These are phyloP conservation scores for Pigoraptor vietnamica DNA, from an alignment of 78 protist species.

Conservation along the genomic window DNA sequence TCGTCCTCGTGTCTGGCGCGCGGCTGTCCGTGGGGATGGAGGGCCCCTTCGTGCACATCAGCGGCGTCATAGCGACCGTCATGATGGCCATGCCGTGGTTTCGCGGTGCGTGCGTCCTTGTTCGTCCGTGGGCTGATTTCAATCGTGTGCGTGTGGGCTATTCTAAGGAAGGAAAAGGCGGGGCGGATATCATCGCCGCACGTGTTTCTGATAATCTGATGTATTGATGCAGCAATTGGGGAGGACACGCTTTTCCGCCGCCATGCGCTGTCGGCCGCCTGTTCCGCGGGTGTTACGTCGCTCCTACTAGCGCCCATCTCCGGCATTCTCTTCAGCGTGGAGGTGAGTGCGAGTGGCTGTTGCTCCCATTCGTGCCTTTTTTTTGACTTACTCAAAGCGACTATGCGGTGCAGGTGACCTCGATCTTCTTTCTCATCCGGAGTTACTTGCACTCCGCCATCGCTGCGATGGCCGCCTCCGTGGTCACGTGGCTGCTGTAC, in stretches of 20 bases:
- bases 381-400: no score
- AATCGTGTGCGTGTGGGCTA: background rate
- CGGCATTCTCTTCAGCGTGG: slow-evolving; percentile 50
- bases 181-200: background rate
- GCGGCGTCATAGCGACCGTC: background rate
- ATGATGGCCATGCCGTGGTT: background rate
- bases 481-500: background rate
- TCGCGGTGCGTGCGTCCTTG: background rate
- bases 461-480: background rate
- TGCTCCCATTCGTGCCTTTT: no score
- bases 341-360: no score
- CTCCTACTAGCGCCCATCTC: slow-evolving; percentile 61
- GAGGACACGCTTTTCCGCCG: background rate
- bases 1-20: slow-evolving; percentile 2
- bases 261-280: slow-evolving; percentile 28
- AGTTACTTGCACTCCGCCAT: background rate
- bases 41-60: slow-evolving; percentile 58
- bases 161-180: background rate
- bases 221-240: no score
- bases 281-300: slow-evolving; percentile 48
- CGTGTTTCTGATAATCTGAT: background rate
- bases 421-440: slow-evolving; percentile 29
- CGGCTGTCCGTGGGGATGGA: slow-evolving; percentile 60
- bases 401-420: slow-evolving; percentile 17
- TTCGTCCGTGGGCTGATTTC: no score